Evolutionary conservation across 163 green algal species (phyloP), one percentile per base, ranked within the genome.

Genomic region (Scenedesmus sp.): DNA sequence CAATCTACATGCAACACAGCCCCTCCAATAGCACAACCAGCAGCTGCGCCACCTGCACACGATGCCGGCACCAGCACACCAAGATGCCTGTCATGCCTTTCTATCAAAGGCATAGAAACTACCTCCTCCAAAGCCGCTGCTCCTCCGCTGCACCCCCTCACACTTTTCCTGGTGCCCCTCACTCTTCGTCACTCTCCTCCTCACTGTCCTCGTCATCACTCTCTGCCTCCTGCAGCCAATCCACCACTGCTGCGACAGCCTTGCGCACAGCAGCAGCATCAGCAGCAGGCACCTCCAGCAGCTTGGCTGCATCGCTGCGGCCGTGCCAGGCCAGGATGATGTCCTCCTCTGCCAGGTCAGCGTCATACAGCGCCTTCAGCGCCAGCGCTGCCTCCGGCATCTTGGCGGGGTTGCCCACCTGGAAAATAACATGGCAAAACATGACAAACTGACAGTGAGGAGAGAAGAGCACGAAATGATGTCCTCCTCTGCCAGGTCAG

Each of bases 291-390:
- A 98, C 94, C 1, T 93, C 95, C 88, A 98, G 88, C 46, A 96
- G 91, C 64, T 95, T 95, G 60, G 91, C 97, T 2, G 96, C 96
- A 60, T 95, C 93, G 5, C 82, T 67, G 90, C 96, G 96, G 52
- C 90, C 91, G 64, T 94, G 93, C 97, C 97, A 99, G 12, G 95
- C 97, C 55, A 98, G 74, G 77, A 99, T 97, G 62, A 99, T 90
- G 52, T 96, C 95, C 90, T 99, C 97, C 20, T 98, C 96, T 3
- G 96, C 93, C 60, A 99, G 85, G 86, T 99, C 97, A 56, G 94
- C 88, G 82, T 99, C 97, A 73, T 98, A 99, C 86, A 99, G 93
- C 64, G 88, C 94, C 94, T 99, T 98, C 62, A 99, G 92, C 34
- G 96, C 94, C 86, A 97, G 92, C 1, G 95, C 92, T 26, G 94